Percentiles rank a stretch among this genome's conserved stretches.
These are phyloP conservation scores for Tilletia setariae DNA, from an alignment of 1,284 basidiomycete species.

Conservation along the genomic window DNA sequence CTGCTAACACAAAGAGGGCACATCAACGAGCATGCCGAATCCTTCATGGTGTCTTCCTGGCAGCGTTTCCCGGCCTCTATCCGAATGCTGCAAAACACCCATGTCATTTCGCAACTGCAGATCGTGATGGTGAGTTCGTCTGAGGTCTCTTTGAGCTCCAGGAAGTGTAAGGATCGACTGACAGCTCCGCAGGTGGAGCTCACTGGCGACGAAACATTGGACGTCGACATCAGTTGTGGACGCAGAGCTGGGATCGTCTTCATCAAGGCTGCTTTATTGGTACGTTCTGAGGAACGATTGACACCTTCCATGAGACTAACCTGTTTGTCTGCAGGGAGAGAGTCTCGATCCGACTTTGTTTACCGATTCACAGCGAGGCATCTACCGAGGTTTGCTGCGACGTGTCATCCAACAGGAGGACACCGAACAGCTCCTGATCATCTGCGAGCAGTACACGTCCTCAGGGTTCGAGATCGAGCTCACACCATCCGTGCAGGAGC, in stretches of 20 bases:
- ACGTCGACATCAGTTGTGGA: not conserved
- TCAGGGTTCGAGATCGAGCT: not conserved
- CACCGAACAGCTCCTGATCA: not conserved
- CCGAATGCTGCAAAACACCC: constrained; percentile 4
- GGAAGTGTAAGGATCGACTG: not conserved
- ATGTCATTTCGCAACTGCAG: not conserved
- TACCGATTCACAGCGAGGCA: not conserved
- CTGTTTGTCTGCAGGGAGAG: not conserved
- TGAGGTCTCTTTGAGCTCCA: not conserved
- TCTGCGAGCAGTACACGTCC: constrained; percentile 12
- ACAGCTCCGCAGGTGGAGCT: not conserved
- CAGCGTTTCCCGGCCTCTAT: not conserved
- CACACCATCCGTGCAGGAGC: not conserved
- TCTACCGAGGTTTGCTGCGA: not conserved
- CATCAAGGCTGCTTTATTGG: not conserved
- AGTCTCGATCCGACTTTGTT: not conserved
- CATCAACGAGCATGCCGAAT: not conserved
- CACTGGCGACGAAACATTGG: not conserved
- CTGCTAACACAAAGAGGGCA: no score
- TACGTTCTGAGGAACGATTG: not conserved
- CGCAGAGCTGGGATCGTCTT: not conserved
- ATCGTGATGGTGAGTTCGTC: not conserved
- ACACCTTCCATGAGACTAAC: not conserved
- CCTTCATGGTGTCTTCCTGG: not conserved
- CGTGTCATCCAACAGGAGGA: not conserved